phyloP scores from a whole-genome alignment of 192 early-diverging fungal species.

The Neocallimastix lanati region DNA sequence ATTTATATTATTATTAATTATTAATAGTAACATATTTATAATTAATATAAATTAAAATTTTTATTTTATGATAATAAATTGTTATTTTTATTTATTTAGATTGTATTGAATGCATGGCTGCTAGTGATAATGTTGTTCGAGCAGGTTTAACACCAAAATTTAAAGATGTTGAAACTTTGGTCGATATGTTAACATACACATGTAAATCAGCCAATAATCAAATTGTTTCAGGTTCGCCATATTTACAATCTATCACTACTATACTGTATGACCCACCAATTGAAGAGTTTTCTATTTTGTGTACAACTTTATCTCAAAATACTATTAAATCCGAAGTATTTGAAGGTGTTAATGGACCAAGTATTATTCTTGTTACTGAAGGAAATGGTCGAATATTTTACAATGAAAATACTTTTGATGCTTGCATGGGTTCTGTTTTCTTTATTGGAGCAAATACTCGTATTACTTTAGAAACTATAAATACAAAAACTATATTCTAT shows the following conservation, averaged over 20 bases:
- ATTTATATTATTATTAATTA: too few species aligned
- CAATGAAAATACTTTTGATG: too few species aligned
- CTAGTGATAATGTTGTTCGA: slow-evolving; percentile 90
- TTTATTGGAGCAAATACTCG: too few species aligned
- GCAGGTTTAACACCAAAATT: slow-evolving; percentile 95
- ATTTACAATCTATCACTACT: slow-evolving; percentile 20
- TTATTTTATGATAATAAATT: too few species aligned
- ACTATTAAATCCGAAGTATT: slow-evolving; percentile 27
- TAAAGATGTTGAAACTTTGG: slow-evolving; percentile 78
- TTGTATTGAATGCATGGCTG: slow-evolving; percentile 96
- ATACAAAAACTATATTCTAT: too few species aligned
- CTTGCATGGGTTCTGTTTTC: too few species aligned
- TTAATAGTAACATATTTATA: too few species aligned
- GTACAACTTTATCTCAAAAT: slow-evolving; percentile 22
- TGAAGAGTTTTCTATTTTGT: slow-evolving; percentile 75
- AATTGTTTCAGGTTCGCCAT: slow-evolving; percentile 45
- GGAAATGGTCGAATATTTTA: slow-evolving; percentile 28
- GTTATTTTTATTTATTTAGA: slow-evolving; percentile 31
- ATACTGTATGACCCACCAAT: slow-evolving; percentile 87
- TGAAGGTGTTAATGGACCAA: slow-evolving; percentile 52
- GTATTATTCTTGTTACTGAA: slow-evolving; percentile 65
- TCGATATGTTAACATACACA: slow-evolving; percentile 81
- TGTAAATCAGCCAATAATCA: slow-evolving; percentile 58
- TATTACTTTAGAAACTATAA: too few species aligned
- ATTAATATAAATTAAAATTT: too few species aligned